Base-by-base conservation (phyloP, 306 rosid species). In the Dryas octopetala region DNA sequence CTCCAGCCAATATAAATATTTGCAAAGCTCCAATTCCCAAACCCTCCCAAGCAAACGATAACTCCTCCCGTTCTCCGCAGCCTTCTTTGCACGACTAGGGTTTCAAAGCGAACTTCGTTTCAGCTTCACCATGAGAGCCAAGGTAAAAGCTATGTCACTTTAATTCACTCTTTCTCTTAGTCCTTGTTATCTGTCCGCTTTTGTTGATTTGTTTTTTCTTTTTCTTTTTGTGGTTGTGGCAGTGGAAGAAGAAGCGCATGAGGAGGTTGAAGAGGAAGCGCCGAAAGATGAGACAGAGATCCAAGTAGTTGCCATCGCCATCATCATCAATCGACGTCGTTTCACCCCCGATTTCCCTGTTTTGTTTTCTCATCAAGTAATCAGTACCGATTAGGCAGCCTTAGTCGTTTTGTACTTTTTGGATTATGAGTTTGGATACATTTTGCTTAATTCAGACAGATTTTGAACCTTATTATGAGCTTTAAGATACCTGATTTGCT, bases 201-300 rank as follows among this genome's bases (percentile, higher is more conserved):
- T 11, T 7, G 6, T 60, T 52, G 1, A 4, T 54, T 45, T 5
- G 14, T 54, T 62, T 73, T 32, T 51, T 7, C 57, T 23, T 32
- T 50, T 50, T 9, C 10, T 26, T 28, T 5, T 45, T 55, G 2
- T 44, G 77, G 6, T 6, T 28, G 16, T 49, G 32, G n/a, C 76
- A 88, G 96, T 90, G 96, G 93, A 90, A 90, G 96, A 90, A 90
- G 93, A 90, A 90, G 93, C 85, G 96, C n/a, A 90, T 88, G 96
- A 90, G 96, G 90, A 85, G 93, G 47, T 48, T 90, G 86, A 88
- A 90, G 90, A 90, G 96, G 84, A 88, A 90, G 89, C 96, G 93
- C 83, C 90, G 96, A 86, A 90, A 90, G 91, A 90, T 90, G 96
- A 90, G 96, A 49, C 96, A 90, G 90, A 85, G 96, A 88, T 90